phyloP scores from a whole-genome alignment of 495 filamentous ascomycete species.

The Tuber indicum region DNA sequence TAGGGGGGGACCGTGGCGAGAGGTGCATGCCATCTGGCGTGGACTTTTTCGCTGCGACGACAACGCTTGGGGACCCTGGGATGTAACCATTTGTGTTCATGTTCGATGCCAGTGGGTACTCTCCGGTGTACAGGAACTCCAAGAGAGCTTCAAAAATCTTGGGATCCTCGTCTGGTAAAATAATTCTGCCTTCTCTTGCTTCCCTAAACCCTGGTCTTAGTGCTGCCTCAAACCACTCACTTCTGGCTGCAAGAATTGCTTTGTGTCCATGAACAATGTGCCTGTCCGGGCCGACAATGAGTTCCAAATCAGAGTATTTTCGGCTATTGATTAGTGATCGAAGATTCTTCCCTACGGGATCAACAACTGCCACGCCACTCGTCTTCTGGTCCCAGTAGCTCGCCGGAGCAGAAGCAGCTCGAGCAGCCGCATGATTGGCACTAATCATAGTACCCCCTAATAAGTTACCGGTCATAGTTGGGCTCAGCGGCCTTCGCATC shows the following conservation, averaged over 20 bases:
- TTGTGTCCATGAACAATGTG: slow-evolving; percentile 41
- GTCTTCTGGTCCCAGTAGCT: slow-evolving; percentile 41
- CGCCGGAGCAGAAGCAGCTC: slow-evolving; percentile 38
- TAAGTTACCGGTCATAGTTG: slow-evolving; percentile 35
- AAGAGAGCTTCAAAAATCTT: slow-evolving; percentile 42
- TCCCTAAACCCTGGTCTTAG: slow-evolving; percentile 40
- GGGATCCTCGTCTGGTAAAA: slow-evolving; percentile 38
- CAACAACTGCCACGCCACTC: slow-evolving; percentile 34
- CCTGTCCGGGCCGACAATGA: slow-evolving; percentile 38
- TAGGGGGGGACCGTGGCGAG: slow-evolving; percentile 40
- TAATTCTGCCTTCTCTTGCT: slow-evolving; percentile 39
- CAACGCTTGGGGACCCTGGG: slow-evolving; percentile 24
- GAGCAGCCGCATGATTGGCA: slow-evolving; percentile 35
- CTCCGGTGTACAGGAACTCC: slow-evolving; percentile 41
- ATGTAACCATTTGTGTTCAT: slow-evolving; percentile 31
- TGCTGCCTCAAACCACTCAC: slow-evolving; percentile 41
- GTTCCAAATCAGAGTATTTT: slow-evolving; percentile 40
- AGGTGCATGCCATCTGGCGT: slow-evolving; percentile 39
- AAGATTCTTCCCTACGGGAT: slow-evolving; percentile 40
- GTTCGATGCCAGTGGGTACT: slow-evolving; percentile 37
- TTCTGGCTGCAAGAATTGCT: slow-evolving; percentile 41
- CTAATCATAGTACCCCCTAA: slow-evolving; percentile 38
- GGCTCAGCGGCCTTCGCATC: slow-evolving; percentile 40
- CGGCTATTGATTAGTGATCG: slow-evolving; percentile 40
- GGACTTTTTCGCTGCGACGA: slow-evolving; percentile 38